Evolutionary conservation across 2,329 filamentous ascomycete genomes (phyloP), one percentile per base, ranked within the genome.

Genomic region (Daldinia sp.): DNA sequence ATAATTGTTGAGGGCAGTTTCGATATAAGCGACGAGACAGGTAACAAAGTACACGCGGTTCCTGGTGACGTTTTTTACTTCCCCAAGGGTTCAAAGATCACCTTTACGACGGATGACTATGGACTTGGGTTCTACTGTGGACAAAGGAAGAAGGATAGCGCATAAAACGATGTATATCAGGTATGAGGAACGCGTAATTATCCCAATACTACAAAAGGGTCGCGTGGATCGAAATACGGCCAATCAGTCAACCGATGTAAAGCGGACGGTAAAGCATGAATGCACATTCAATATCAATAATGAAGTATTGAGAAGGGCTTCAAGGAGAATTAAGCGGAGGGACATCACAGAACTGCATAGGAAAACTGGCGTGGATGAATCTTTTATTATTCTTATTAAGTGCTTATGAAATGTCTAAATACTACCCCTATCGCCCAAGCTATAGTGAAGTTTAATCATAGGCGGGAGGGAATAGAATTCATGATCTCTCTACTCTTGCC

Each of bases 31-130:
- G 88, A 90, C 67, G 84, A 84, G 73, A 85, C 85, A 1, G 88
- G 87, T 34, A 78, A 82, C 67, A 83, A 82, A 67, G 86, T 88
- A 21, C 81, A 82, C 52, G 88, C 85, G 7, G 80, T 77, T 29
- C 80, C 83, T 6, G 89, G 89, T 0, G 89, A 91, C 74, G 86
- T 90, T 48, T 89, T 91, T 69, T 87, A 86, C 74, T 90, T 90
- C 72, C 87, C 87, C 64, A 87, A 86, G 74, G 88, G 88, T 1
- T 75, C 82, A 1, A 88, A 83, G 63, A 89, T 91, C 68, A 90
- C 87, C 0, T 91, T 91, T 65, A 83, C 81, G 2, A 90, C 87
- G 9, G 79, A 82, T 32, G 81, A 83, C 61, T 86, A 85, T 69
- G 87, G 87, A 0, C 74, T 89, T 70, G 87, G 82, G 1, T 90